phyloP scores from a whole-genome alignment of 2,329 filamentous ascomycete species.

The Aphanoascus verrucosus region DNA sequence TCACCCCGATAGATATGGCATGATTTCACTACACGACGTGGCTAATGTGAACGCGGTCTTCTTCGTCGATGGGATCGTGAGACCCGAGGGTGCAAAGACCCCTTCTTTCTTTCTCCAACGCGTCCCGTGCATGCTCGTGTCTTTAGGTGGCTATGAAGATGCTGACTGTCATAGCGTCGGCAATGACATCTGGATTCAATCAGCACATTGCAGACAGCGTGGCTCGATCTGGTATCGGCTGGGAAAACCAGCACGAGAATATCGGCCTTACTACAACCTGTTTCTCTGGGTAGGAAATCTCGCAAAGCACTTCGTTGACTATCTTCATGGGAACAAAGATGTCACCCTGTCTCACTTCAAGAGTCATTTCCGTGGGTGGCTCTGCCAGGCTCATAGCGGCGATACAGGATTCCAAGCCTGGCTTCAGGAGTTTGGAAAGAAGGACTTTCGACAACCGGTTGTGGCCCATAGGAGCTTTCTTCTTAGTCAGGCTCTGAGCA shows the following conservation, averaged over 20 bases:
- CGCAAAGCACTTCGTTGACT: constrained; percentile 63
- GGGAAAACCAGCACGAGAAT: constrained; percentile 46
- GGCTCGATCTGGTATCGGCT: constrained; percentile 55
- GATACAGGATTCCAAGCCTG: constrained; percentile 43
- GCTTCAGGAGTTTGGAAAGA: constrained; percentile 38
- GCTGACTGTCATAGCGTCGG: constrained; percentile 38
- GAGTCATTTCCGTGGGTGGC: constrained; percentile 48
- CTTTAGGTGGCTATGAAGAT: constrained; percentile 56
- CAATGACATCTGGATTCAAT: constrained; percentile 55
- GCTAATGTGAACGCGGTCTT: constrained; percentile 34
- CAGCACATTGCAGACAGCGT: constrained; percentile 26
- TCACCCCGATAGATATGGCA: constrained; percentile 34
- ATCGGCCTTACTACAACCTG: constrained; percentile 49
- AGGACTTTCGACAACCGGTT: constrained; percentile 55
- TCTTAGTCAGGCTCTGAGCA: constrained; percentile 50
- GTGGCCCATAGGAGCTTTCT: constrained; percentile 53
- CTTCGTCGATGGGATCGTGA: constrained; percentile 48
- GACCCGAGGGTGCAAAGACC: constrained; percentile 24
- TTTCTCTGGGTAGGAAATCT: constrained; percentile 64
- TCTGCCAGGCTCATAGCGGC: constrained; percentile 36
- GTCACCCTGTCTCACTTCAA: constrained; percentile 50
- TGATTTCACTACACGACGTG: constrained; percentile 47
- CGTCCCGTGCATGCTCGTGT: constrained; percentile 48
- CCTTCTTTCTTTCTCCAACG: constrained; percentile 41
- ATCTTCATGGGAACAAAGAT: constrained; percentile 30